Conservation (phyloP, 306 rosid species). For the Fragaria vesca region DNA sequence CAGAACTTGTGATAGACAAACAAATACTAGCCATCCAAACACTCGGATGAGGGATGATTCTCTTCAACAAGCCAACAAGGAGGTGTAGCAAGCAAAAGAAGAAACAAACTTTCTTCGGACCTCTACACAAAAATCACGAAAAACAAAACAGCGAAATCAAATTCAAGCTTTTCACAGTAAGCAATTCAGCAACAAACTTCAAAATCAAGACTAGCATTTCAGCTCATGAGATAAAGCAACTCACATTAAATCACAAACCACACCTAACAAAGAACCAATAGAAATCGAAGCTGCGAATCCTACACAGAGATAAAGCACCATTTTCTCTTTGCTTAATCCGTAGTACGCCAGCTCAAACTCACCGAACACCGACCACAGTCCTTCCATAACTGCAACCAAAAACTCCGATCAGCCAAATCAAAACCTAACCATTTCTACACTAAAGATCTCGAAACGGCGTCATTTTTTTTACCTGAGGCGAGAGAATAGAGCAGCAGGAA, state of each 20-base stretch:
- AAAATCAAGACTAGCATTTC: conserved; percentile 6
- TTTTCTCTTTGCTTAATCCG: conserved; percentile 61
- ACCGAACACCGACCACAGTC: conserved; percentile 70
- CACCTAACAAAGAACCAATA: conserved; percentile 65
- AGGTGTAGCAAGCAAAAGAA: conserved; percentile 74
- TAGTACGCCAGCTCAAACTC: conserved; percentile 68
- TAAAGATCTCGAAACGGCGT: neutral
- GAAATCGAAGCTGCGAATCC: conserved; percentile 71
- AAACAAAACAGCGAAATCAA: neutral
- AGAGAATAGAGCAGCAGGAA: conserved; percentile 66
- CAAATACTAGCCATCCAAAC: conserved; percentile 54
- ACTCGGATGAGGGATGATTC: conserved; percentile 55
- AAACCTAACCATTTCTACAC: neutral
- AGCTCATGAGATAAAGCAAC: conserved; percentile 17
- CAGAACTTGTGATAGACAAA: conserved; percentile 63
- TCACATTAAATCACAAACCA: conserved; percentile 83
- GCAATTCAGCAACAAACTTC: neutral
- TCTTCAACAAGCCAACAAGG: conserved; percentile 70
- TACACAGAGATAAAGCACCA: conserved; percentile 52
- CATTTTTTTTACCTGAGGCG: conserved; percentile 59
- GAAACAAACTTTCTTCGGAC: conserved; percentile 73
- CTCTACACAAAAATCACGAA: conserved; percentile 42
- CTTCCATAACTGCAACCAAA: conserved; percentile 65
- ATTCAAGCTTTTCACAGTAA: too few species aligned
- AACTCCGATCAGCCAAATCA: conserved; percentile 21